These are phyloP conservation scores for Chimonanthus praecox DNA, from an alignment of 164 flowering plant genomes.

Conservation along the genomic window DNA sequence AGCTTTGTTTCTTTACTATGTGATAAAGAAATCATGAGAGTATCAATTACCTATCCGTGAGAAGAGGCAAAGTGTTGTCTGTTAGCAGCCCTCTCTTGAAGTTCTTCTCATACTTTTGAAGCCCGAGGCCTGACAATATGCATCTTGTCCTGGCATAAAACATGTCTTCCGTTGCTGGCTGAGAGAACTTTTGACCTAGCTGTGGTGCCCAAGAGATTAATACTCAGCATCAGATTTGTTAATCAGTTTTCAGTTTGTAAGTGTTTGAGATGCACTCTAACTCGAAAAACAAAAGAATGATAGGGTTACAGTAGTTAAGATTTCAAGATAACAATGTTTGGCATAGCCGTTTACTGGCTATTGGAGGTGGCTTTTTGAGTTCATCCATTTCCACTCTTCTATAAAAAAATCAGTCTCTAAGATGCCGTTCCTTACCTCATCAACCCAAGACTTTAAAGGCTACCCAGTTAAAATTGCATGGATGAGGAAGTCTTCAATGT, in stretches of 20 bases:
- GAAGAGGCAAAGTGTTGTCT: slow-evolving; percentile 74
- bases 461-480: no score
- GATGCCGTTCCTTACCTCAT: no score
- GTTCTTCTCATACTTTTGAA: slow-evolving; percentile 80
- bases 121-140: slow-evolving; percentile 71
- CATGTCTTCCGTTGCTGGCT: slow-evolving; percentile 61
- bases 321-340: no score
- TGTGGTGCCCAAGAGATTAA: slow-evolving; percentile 22
- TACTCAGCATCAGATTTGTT: background rate
- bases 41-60: slow-evolving; percentile 64
- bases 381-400: no score
- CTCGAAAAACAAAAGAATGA: background rate
- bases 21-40: background rate
- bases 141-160: slow-evolving; percentile 53
- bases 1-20: background rate
- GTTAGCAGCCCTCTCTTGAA: slow-evolving; percentile 82
- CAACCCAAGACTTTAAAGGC: no score
- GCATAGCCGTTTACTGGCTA: no score
- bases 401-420: no score
- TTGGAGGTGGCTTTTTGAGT: no score
- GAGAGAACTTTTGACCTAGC: slow-evolving; percentile 67
- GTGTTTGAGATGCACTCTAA: background rate
- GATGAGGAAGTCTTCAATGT: no score
- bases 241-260: background rate
- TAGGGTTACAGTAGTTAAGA: no score